Conservation (phyloP, 2,329 filamentous ascomycete species). For the Colletotrichum sp. region DNA sequence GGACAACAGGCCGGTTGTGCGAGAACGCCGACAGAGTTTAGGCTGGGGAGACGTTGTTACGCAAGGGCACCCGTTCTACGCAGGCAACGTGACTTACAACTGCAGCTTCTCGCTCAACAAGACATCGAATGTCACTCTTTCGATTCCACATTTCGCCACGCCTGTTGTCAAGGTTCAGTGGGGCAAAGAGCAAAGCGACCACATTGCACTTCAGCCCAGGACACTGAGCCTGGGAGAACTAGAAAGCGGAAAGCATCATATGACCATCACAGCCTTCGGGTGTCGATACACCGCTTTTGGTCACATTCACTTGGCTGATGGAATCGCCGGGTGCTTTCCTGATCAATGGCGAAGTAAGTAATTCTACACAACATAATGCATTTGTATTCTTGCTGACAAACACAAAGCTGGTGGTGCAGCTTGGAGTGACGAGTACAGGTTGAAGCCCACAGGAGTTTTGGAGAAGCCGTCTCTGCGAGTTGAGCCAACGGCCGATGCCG, state of each 20-base stretch:
- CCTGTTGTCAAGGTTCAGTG: slow-evolving; percentile 10
- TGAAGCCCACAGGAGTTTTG: background rate
- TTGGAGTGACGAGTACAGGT: slow-evolving; percentile 1
- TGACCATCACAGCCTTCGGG: slow-evolving; percentile 6
- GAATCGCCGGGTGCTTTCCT: too few relatives aligned
- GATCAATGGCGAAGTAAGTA: slow-evolving; percentile 3
- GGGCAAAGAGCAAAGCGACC: background rate
- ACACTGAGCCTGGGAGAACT: background rate
- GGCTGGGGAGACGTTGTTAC: slow-evolving; percentile 29
- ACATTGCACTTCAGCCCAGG: slow-evolving; percentile 8
- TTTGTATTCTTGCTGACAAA: background rate
- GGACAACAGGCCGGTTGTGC: background rate
- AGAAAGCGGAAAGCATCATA: background rate
- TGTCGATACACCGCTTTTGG: slow-evolving; percentile 12
- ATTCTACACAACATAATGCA: rapidly evolving
- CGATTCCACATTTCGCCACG: slow-evolving; percentile 2
- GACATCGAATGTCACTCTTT: slow-evolving; percentile 2
- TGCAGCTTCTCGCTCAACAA: background rate
- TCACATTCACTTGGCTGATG: background rate
- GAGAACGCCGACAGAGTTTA: background rate
- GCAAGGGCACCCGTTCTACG: slow-evolving; percentile 29
- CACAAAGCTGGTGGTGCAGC: background rate
- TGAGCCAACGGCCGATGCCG: background rate
- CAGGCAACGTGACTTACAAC: slow-evolving; percentile 26
- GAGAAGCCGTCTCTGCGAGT: slow-evolving; percentile 1